Evolutionary conservation across 331 rosid genomes (phyloP), one percentile per base, ranked within the genome.

Genomic region (Pyracantha coccinea): DNA sequence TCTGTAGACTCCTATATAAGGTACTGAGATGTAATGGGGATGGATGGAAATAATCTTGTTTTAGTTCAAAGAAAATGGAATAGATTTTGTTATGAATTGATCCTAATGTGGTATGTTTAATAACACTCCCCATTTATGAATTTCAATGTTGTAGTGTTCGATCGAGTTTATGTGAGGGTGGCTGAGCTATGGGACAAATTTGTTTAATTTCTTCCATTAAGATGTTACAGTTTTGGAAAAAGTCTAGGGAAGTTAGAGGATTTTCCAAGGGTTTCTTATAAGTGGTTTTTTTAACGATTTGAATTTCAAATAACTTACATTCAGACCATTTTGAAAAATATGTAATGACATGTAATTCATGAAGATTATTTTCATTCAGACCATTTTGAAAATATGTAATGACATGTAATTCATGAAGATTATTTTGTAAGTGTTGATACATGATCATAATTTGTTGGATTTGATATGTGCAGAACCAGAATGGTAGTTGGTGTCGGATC

Each of bases 401-500:
- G 41, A n/a, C 25, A 7, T 5, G 47, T 74, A 60, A 31, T 76
- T 24, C 61, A 4, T 68, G 71, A 72, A 17, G 45, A 1, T 20
- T 9, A 60, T 25, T 25, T 5, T 25, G 11, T 60, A n/a, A 29
- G 63, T 27, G 35, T 54, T 44, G 60, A 32, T 8, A 53, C 21
- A 21, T 63, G 70, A 31, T 47, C 54, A 59, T 62, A 32, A 27
- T 84, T 28, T 45, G 19, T 77, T 21, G 7, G 11, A n/a, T 71
- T 52, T 74, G 64, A 55, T 66, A 47, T 64, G 29, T 59, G 77
- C 97, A 94, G 99, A 88, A 94, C 97, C 21, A 87, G 97, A 85
- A 94, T 94, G 99, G 87, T 94, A 8, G 97, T 94, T 68, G 99
- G 99, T 81, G 92, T 94, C 70, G 99, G 99, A 25, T 90, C 99